Evolutionary conservation across 2,329 filamentous ascomycete species (phyloP), one percentile per base, ranked within the genome.

Genomic region (Botrytis deweyae): DNA sequence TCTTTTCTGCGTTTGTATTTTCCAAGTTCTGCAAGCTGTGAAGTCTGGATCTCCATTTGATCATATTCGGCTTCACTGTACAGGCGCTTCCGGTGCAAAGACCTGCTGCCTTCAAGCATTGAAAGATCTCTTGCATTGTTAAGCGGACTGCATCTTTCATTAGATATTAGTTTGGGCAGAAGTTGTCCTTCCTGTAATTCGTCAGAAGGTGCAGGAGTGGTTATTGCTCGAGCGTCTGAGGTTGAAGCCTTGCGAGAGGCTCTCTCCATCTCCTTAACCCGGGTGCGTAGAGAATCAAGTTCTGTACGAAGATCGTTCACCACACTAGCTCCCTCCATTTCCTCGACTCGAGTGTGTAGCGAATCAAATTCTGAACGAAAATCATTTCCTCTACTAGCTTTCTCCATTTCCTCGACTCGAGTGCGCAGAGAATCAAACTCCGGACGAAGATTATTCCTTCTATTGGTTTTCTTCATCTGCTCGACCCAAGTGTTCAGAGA

Each of bases 311-410:
- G 20, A 49, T 49, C 44, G 8, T 49, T 20, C 20, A 42, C 40
- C 12, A 42, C 12, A 42, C 40, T 42, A 42, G 72, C 75, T 61
- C 78, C 79, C 29, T 76, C 63, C 33, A 73, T 70, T 49, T 22
- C 44, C 20, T 49, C 20, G 20, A 49, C 44, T 4, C 20, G 44
- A 3, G 44, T 46, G 20, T 20, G 8, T 46, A 46, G 20, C 22
- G 44, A 46, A 22, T 22, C 8, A 46, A 22, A 8, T 7, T 46
- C 44, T 46, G 44, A 22, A 22, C 44, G 20, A 46, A 46, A 9
- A 22, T 22, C 44, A 4, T 46, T 22, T 8, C 20, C 44, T 9
- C 7, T 20, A 3, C 44, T 46, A 49, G 46, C 46, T 49, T 4
- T 25, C 46, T 49, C 46, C 8, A 49, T 49, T 22, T 10, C 46